Percentiles rank a stretch among this genome's conserved stretches.
Conservation (phyloP, 352 stramenopile genomes). For the Plasmopara viticola region DNA sequence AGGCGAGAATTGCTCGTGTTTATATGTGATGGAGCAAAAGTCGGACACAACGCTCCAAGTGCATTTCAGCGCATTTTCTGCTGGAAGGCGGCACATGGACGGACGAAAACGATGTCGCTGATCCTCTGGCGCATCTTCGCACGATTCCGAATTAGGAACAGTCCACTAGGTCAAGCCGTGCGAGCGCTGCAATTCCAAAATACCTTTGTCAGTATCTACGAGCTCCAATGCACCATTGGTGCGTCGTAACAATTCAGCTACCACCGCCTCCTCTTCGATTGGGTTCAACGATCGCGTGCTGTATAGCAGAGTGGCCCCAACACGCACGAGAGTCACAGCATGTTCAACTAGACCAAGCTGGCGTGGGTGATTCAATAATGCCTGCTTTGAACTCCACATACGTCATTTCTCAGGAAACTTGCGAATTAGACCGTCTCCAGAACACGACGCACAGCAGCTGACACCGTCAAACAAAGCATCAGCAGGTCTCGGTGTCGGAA, state of each 20-base stretch:
- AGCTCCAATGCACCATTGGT: constrained; percentile 56
- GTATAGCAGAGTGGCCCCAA: constrained; percentile 58
- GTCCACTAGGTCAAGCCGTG: constrained; percentile 45
- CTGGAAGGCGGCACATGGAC: constrained; percentile 77
- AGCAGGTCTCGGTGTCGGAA: constrained; percentile 33
- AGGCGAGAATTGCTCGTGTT: constrained; percentile 94
- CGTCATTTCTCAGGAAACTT: constrained; percentile 79
- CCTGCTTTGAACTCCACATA: constrained; percentile 52
- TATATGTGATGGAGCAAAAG: constrained; percentile 98
- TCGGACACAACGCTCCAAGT: constrained; percentile 90
- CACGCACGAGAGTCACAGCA: constrained; percentile 40
- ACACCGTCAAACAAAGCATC: constrained; percentile 61
- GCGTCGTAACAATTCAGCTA: constrained; percentile 60
- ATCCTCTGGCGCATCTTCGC: constrained; percentile 42
- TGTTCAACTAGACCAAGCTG: constrained; percentile 81
- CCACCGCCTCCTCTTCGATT: constrained; percentile 79
- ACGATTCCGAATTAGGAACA: constrained; percentile 54
- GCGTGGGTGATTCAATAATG: constrained; percentile 44
- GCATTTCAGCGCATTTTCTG: constrained; percentile 42
- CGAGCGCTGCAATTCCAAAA: constrained; percentile 34
- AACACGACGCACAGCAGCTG: constrained; percentile 70
- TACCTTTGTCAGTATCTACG: constrained; percentile 35
- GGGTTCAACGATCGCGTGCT: constrained; percentile 75
- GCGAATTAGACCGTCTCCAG: constrained; percentile 69
- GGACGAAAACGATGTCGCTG: constrained; percentile 49